A percentile compares a stretch with the other conserved stretches of the same genome.
Conservation (phyloP, 2,329 filamentous ascomycete genomes). For the Magnaporthales sp. region DNA sequence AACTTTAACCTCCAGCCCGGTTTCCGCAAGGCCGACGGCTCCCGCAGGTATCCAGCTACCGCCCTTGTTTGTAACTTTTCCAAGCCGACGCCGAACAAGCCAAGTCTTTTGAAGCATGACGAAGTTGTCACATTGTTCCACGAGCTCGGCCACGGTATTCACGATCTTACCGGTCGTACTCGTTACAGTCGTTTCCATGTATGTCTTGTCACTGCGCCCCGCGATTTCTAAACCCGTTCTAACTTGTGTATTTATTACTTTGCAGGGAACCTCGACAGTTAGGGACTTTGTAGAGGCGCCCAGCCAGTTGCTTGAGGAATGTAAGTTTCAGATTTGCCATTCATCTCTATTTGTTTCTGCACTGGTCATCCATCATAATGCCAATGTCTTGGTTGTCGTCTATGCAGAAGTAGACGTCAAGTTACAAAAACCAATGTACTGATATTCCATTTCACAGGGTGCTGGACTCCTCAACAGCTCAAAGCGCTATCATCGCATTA, state of each 20-base stretch:
- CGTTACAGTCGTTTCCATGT: conserved; percentile 55
- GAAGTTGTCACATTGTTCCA: conserved; percentile 81
- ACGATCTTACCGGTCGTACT: conserved; percentile 56
- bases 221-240: neutral
- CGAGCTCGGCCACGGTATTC: conserved; percentile 63
- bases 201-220: neutral
- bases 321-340: neutral
- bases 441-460: conserved; percentile 31
- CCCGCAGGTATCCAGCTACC: conserved; percentile 66
- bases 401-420: neutral
- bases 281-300: conserved; percentile 65
- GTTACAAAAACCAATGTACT: neutral
- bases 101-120: conserved; percentile 71
- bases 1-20: conserved; percentile 78
- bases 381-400: neutral
- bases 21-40: conserved; percentile 57
- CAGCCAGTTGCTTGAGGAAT: conserved; percentile 67
- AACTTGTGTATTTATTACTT: neutral
- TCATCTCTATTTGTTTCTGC: neutral
- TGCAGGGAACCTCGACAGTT: conserved; percentile 49
- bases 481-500: conserved; percentile 66
- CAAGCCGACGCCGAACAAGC: conserved; percentile 68
- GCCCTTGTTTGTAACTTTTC: conserved; percentile 81
- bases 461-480: conserved; percentile 59
- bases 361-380: neutral